Evolutionary conservation across 2,329 filamentous ascomycete species (phyloP), one percentile per base, ranked within the genome.

Genomic region (Pseudogymnoascus pannorum): DNA sequence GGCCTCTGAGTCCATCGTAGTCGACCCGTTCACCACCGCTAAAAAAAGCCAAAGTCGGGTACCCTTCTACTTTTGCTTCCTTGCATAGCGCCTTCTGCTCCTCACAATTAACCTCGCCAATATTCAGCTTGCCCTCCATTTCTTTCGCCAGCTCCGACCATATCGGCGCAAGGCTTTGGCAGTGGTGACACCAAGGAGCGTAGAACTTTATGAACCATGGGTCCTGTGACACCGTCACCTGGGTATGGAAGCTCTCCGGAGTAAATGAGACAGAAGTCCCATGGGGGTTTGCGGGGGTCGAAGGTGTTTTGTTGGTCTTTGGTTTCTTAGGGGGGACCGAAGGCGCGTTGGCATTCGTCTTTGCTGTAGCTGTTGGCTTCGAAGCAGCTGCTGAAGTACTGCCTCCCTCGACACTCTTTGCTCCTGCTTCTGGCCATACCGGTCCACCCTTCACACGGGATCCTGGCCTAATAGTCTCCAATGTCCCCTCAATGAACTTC

Each of bases 121-220:
- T 81, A 71, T 97, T 97, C 63, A 99, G 84, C 66, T 85, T 87
- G 44, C 88, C 89, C 74, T 92, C 85, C 90, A 97, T 94, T 71
- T 93, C 91, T 72, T 92, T 92, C 48, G 89, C 89, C 75, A 99
- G 85, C 69, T 93, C 89, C 64, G 86, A 79, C 94, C 94, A 99
- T 66, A 86, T 92, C 2, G 94, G 89, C 35, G 89, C 91, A 81
- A 99, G 86, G 36, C 90, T 90, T 76, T 96, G 90, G 75, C 95
- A 99, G 75, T 99, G 94, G 68, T 87, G 86, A 74, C 94, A 99
- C 94, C 93, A 97, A 5, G 94, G 95, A 16, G 91, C 92, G 73
- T 97, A 97, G 73, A 99, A 97, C 75, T 99, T 99, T 80, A 99
- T 86, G 72, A 99, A 97, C 94, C 94, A 99, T 5, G 92, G 88